These are phyloP conservation scores for Platismatia glauca DNA, from an alignment of 495 filamentous ascomycete genomes.

Conservation along the genomic window DNA sequence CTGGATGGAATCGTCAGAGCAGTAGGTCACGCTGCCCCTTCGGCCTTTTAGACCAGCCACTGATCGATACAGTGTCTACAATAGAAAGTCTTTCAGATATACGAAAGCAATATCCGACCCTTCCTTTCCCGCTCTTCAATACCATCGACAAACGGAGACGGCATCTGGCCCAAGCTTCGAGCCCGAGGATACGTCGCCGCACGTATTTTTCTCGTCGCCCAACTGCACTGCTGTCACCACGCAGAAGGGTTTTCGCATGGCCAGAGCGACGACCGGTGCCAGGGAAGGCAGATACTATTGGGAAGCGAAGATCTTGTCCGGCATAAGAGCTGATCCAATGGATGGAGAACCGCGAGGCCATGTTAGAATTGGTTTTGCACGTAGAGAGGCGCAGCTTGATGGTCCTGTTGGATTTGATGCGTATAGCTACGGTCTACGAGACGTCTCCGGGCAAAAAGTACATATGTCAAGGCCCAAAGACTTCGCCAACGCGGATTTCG, in stretches of 20 bases:
- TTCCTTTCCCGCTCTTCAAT: slow-evolving; percentile 74
- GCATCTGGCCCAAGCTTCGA: slow-evolving; percentile 73
- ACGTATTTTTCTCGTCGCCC: slow-evolving; percentile 56
- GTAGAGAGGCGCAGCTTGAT: slow-evolving; percentile 83
- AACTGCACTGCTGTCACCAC: slow-evolving; percentile 54
- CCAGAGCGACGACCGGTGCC: slow-evolving; percentile 76
- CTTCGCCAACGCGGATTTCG: slow-evolving; percentile 42
- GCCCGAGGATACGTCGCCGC: slow-evolving; percentile 82
- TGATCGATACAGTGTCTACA: slow-evolving; percentile 49
- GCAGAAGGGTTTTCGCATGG: slow-evolving; percentile 73
- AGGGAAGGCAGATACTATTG: slow-evolving; percentile 91
- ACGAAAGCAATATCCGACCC: slow-evolving; percentile 85
- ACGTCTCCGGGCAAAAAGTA: slow-evolving; percentile 80
- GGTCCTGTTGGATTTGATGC: slow-evolving; percentile 89
- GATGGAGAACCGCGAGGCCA: slow-evolving; percentile 47
- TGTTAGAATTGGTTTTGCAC: slow-evolving; percentile 81
- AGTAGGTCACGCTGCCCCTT: slow-evolving; percentile 38
- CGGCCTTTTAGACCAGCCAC: neutral
- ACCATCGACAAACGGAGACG: slow-evolving; percentile 82
- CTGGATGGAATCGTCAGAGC: slow-evolving; percentile 47
- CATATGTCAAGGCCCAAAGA: slow-evolving; percentile 87
- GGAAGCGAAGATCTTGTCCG: slow-evolving; percentile 79
- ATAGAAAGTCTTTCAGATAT: slow-evolving; percentile 87
- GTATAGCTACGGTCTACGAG: slow-evolving; percentile 90
- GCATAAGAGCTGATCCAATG: slow-evolving; percentile 35